Base-by-base conservation (phyloP, 2,329 filamentous ascomycete genomes). In the Colletotrichum acutatum region DNA sequence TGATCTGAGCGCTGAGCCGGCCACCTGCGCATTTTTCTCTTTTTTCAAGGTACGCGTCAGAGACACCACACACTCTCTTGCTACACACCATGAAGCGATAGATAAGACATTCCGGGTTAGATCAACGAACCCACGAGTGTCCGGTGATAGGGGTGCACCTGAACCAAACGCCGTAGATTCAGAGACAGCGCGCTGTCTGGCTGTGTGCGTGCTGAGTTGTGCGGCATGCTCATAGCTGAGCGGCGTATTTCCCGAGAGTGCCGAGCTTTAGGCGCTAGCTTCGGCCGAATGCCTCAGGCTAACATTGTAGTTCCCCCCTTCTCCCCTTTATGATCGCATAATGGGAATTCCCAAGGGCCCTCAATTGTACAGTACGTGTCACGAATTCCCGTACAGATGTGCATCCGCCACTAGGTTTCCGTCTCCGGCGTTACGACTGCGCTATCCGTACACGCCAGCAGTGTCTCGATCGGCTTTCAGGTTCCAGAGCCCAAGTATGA, bases 191-290 rank as follows among this genome's bases (percentile, higher is more conserved):
- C 37, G 14, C 37, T 42, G 37, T 42, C 37, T 42, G 37, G 37
- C 37, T 42, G 37, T 42, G 37, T 42, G 37, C 37, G 37, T 42
- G 37, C 16, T 42, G 59, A 46, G 42, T 30, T 30, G 32, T 19
- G 26, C n/a, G 59, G 34, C 32, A 26, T 42, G 32, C 42, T 26
- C 22, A 46, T 42, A 61, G 37, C 34, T 32, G n/a, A 32, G 59
- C 59, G 59, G 37, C 32, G 59, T 61, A 42, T 61, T 61, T 46
- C 59, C 59, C 59, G 59, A 61, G 59, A 32, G 42, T 61, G 34
- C 59, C 59, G 59, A 61, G 59, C 62, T 42, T 42, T 42, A 7
- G 37, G 37, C 37, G 14, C 37, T 42, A 42, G 37, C 6, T 42
- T 42, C 37, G 37, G 37, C 37, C 37, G 37, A 42, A 42, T 42